phyloP scores from a whole-genome alignment of 306 rosid genomes.

The Oemleria cerasiformis region DNA sequence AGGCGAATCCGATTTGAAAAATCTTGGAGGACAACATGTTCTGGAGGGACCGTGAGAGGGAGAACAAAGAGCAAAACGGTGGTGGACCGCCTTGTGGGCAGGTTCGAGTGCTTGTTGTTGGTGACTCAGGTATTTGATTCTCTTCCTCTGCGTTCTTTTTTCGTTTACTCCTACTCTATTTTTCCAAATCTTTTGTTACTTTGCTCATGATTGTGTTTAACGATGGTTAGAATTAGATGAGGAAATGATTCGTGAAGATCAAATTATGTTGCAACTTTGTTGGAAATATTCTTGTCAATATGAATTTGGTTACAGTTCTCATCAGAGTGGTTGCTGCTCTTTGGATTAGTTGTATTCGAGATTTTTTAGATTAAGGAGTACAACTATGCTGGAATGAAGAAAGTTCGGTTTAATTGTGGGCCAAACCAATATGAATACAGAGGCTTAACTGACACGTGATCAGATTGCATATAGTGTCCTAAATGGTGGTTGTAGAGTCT shows the following conservation, averaged over 20 bases:
- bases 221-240: background rate
- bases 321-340: background rate
- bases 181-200: conserved; percentile 21
- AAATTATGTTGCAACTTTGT: background rate
- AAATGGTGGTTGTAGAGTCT: background rate
- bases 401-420: background rate
- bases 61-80: conserved; percentile 66
- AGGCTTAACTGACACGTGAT: background rate
- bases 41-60: conserved; percentile 91
- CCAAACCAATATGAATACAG: background rate
- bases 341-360: background rate
- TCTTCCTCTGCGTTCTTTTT: conserved; percentile 15
- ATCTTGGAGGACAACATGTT: conserved; percentile 61
- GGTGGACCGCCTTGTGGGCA: conserved; percentile 78
- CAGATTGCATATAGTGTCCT: background rate
- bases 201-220: background rate
- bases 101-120: conserved; percentile 97
- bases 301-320: background rate
- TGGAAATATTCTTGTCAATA: background rate
- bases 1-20: conserved; percentile 27
- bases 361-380: conserved; percentile 5
- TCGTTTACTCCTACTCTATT: background rate
- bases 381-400: background rate
- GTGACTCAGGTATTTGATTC: conserved; percentile 75
- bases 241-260: background rate